These are phyloP conservation scores for Babjeviella inositovora DNA, from an alignment of 805 yeast species.

Conservation along the genomic window DNA sequence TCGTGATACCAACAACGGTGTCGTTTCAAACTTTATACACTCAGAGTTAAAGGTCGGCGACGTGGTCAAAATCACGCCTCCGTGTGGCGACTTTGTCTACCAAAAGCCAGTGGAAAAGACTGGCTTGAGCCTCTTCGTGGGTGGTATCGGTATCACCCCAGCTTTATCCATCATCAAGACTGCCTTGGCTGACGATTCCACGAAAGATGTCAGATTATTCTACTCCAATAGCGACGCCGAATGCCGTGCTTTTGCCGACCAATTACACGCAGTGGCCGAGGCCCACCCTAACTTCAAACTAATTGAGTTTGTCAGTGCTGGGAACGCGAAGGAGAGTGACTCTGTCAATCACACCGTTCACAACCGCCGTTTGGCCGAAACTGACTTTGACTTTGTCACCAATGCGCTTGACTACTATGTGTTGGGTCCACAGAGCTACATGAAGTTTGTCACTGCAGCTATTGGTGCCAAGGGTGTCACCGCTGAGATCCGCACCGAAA, in stretches of 20 bases:
- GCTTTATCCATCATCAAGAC: conserved; percentile 31
- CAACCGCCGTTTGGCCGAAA: conserved; percentile 2
- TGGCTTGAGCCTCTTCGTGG: conserved; percentile 26
- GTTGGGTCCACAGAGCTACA: conserved; percentile 16
- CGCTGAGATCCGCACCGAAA: too few relatives aligned
- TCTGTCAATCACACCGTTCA: conserved; percentile 3
- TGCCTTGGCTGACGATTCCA: conserved; percentile 13
- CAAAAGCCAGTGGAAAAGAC: conserved; percentile 11
- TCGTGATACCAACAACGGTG: conserved; percentile 27
- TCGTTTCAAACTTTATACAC: conserved; percentile 33
- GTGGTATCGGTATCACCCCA: conserved; percentile 63
- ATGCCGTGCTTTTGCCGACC: conserved; percentile 9
- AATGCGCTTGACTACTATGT: conserved; percentile 10
- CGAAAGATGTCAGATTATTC: conserved; percentile 13
- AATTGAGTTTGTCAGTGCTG: conserved; percentile 8
- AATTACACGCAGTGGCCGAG: conserved; percentile 6
- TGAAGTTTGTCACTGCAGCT: conserved; percentile 10
- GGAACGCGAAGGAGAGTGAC: conserved; percentile 1
- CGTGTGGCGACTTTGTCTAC: conserved; percentile 35
- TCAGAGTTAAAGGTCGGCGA: conserved; percentile 29
- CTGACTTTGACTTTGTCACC: conserved; percentile 9
- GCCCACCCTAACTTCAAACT: conserved; percentile 6
- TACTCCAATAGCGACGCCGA: conserved; percentile 12
- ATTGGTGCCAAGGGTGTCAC: conserved; percentile 7
- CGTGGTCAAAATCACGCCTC: conserved; percentile 32